Base-by-base conservation (phyloP, 257 asterid genomes). In the Lavandula angustifolia region DNA sequence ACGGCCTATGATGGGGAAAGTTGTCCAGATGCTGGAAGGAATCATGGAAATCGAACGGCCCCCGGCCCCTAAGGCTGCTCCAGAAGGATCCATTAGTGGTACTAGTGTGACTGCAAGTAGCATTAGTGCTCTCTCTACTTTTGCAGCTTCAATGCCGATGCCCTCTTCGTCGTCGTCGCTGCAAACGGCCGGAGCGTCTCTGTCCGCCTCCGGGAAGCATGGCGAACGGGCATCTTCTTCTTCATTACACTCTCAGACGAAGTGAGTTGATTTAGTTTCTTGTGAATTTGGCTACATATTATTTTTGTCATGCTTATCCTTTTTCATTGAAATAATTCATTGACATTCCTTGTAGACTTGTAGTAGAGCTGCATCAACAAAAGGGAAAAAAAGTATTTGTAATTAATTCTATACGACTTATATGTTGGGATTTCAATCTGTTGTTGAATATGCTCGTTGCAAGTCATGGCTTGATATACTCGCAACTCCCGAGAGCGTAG, bases 1-100 rank as follows among this genome's bases (percentile, higher is more conserved):
- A 31, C 85, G 97, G 79, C 97, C 96, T 7, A 76, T 72, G 65
- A 91, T 91, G 97, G 85, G 96, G 42, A 91, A 87, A 71, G 96
- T 87, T 54, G 92, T 91, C 46, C 97, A 91, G 67, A 87, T 91
- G 97, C 54, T 91, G 78, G 97, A 87, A 68, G 97, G 97, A 10
- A 73, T 87, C 54, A 14, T 73, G 62, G 89, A 78, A 60, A 80
- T 87, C 38, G 80, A 75, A 57, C 75, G 72, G 71, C 96, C 95
- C 7, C 95, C 94, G 1, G 77, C 84, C 3, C 95, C 91, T 32
- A 89, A 79, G 79, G 78, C 81, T 14, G 72, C 27, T 7, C 61
- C 69, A 0, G 96, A 86, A 59, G 94, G 85, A 22, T 81, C 86
- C 14, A 44, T 76, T 5, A 48, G 77, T n/a, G 82, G 89, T 4